A percentile compares a stretch with the other conserved stretches of the same genome.
Evolutionary conservation across 2,329 filamentous ascomycete species (phyloP).

Genomic region (Ascochyta viciae-villosae): DNA sequence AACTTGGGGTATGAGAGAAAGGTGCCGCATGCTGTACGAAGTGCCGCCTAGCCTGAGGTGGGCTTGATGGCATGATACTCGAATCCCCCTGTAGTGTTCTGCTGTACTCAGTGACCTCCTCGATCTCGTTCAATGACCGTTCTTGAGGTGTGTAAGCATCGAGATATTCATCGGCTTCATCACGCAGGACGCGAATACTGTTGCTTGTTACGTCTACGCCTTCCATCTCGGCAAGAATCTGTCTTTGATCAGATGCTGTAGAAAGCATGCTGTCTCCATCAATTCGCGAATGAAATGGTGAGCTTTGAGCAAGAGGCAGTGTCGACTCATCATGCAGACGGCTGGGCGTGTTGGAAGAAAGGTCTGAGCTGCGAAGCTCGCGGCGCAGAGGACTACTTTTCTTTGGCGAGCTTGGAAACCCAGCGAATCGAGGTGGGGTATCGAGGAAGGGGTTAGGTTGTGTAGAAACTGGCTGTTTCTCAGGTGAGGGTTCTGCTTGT

Average conservation of each 20-base stretch:
- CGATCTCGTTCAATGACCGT: slow-evolving; percentile 41
- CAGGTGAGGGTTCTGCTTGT: slow-evolving; percentile 36
- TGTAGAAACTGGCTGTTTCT: slow-evolving; percentile 23
- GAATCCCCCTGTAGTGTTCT: slow-evolving; percentile 26
- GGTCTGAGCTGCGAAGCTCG: slow-evolving; percentile 38
- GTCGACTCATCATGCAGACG: slow-evolving; percentile 38
- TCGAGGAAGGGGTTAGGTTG: slow-evolving; percentile 41
- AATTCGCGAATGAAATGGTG: slow-evolving; percentile 41
- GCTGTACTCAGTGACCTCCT: slow-evolving; percentile 46
- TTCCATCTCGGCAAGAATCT: slow-evolving; percentile 42
- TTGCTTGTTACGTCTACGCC: slow-evolving; percentile 30
- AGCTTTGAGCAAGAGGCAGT: slow-evolving; percentile 41
- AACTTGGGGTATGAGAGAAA: slow-evolving; percentile 19
- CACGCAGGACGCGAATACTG: slow-evolving; percentile 40
- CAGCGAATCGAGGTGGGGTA: slow-evolving; percentile 40
- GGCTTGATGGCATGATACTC: slow-evolving; percentile 30
- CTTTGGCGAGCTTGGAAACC: slow-evolving; percentile 35
- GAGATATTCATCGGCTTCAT: slow-evolving; percentile 44
- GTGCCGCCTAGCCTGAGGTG: slow-evolving; percentile 27
- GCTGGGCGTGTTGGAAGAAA: slow-evolving; percentile 29
- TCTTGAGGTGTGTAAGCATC: slow-evolving; percentile 44
- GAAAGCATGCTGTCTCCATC: slow-evolving; percentile 36
- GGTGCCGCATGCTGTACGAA: slow-evolving; percentile 28
- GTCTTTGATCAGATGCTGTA: slow-evolving; percentile 41
- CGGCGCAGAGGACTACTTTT: slow-evolving; percentile 46